A percentile compares a stretch with the other conserved stretches of the same genome.
Evolutionary conservation across 352 stramenopile species (phyloP).

Genomic region (Aphanomyces astaci): DNA sequence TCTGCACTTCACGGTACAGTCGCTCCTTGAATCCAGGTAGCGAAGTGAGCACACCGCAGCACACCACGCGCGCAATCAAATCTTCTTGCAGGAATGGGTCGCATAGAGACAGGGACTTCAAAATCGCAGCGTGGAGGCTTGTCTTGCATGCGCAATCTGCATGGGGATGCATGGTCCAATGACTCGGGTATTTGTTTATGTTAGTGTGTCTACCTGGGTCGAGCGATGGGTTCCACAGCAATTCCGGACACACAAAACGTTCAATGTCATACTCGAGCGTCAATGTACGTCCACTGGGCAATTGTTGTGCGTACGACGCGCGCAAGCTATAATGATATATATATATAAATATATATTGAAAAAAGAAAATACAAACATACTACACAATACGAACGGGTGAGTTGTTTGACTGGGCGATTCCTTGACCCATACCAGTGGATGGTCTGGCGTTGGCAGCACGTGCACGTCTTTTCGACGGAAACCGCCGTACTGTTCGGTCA

Average conservation of each 20-base stretch:
- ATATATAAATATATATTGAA: too few relatives aligned
- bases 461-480: neutral
- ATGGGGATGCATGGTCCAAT: too few relatives aligned
- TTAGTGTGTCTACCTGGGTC: neutral
- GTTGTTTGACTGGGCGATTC: neutral
- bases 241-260: neutral
- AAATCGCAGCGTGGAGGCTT: neutral
- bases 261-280: neutral
- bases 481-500: neutral
- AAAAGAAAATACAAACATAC: too few relatives aligned
- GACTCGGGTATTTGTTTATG: too few relatives aligned
- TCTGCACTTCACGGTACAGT: neutral
- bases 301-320: neutral
- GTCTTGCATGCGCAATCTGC: neutral
- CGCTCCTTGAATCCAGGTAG: conserved; percentile 4
- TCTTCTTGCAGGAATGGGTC: neutral
- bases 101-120: neutral
- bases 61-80: neutral
- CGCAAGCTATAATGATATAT: neutral
- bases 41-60: neutral
- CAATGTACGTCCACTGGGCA: neutral
- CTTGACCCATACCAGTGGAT: neutral
- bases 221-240: conserved; percentile 3
- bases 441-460: neutral
- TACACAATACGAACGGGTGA: too few relatives aligned